phyloP scores from a whole-genome alignment of 2,329 filamentous ascomycete species.

The Huntiella abstrusa region DNA sequence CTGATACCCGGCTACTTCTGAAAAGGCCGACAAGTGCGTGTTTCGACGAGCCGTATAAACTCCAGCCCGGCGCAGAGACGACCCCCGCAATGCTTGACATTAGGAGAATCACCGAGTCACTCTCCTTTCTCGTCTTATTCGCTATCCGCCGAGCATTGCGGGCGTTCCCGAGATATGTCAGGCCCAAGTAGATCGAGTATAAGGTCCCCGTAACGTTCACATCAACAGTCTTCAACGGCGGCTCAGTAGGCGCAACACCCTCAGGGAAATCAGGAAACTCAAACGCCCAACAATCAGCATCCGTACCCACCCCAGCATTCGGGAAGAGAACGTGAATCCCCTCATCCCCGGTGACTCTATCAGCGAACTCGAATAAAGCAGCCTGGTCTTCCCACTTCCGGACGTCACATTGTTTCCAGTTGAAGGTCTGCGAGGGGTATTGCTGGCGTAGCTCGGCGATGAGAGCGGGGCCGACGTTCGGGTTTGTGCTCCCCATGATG shows the following conservation, averaged over 20 bases:
- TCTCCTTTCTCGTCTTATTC: slow-evolving; percentile 21
- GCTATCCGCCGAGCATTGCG: slow-evolving; percentile 14
- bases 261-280: slow-evolving; percentile 28
- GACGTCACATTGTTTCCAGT: slow-evolving; percentile 45
- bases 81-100: slow-evolving; percentile 43
- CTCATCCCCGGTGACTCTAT: slow-evolving; percentile 29
- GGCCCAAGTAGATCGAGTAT: slow-evolving; percentile 46
- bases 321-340: slow-evolving; percentile 38
- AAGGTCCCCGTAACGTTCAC: slow-evolving; percentile 46
- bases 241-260: slow-evolving; percentile 21
- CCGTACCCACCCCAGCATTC: slow-evolving; percentile 40
- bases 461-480: slow-evolving; percentile 32
- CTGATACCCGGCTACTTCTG: slow-evolving; percentile 32
- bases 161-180: slow-evolving; percentile 31
- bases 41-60: slow-evolving; percentile 29
- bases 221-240: slow-evolving; percentile 34
- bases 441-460: slow-evolving; percentile 30
- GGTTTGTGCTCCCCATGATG: slow-evolving; percentile 44
- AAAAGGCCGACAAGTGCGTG: slow-evolving; percentile 49
- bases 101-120: slow-evolving; percentile 34
- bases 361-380: slow-evolving; percentile 39
- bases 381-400: slow-evolving; percentile 46
- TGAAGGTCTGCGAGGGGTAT: slow-evolving; percentile 22
- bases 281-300: slow-evolving; percentile 19
- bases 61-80: slow-evolving; percentile 22